Conservation (phyloP, 2,329 filamentous ascomycete genomes). For the Aspergillus bombycis region DNA sequence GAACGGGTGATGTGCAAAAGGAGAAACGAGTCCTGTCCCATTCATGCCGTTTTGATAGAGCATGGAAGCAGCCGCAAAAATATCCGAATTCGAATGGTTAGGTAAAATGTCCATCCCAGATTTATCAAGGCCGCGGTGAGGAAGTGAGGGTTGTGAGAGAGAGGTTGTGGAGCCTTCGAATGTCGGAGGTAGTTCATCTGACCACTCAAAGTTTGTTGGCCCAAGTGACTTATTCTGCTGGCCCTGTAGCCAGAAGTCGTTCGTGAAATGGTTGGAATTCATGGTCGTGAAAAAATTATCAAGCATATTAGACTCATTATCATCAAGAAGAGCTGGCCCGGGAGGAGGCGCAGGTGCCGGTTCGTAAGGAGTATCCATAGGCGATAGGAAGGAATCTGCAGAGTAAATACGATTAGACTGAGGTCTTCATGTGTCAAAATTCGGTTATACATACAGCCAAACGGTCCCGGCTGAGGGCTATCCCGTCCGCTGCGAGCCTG, state of each 20-base stretch:
- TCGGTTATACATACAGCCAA: constrained; percentile 64
- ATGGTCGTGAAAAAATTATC: constrained; percentile 51
- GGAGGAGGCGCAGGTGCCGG: constrained; percentile 64
- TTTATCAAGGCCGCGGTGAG: constrained; percentile 33
- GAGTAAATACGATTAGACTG: constrained; percentile 13
- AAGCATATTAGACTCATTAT: constrained; percentile 59
- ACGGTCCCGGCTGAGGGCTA: constrained; percentile 61
- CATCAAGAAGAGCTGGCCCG: constrained; percentile 67
- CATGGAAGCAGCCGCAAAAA: constrained; percentile 61
- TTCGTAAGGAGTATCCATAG: constrained; percentile 43
- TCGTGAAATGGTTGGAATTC: constrained; percentile 42
- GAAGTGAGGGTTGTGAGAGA: constrained; percentile 56
- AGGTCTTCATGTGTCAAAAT: constrained; percentile 5
- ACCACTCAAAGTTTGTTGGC: constrained; percentile 40
- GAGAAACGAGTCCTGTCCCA: constrained; percentile 32
- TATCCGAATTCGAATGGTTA: constrained; percentile 48
- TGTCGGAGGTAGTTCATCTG: constrained; percentile 61
- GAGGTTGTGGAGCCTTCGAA: constrained; percentile 69
- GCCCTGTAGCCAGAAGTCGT: constrained; percentile 41
- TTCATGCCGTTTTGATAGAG: constrained; percentile 42
- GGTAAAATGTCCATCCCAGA: constrained; percentile 25
- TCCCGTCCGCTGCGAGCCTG: constrained; percentile 45
- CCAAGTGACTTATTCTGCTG: constrained; percentile 33
- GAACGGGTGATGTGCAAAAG: constrained; percentile 35
- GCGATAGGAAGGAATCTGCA: constrained; percentile 38